Evolutionary conservation across 2,329 filamentous ascomycete species (phyloP), one percentile per base, ranked within the genome.

Genomic region (Sclerotinia glacialis): DNA sequence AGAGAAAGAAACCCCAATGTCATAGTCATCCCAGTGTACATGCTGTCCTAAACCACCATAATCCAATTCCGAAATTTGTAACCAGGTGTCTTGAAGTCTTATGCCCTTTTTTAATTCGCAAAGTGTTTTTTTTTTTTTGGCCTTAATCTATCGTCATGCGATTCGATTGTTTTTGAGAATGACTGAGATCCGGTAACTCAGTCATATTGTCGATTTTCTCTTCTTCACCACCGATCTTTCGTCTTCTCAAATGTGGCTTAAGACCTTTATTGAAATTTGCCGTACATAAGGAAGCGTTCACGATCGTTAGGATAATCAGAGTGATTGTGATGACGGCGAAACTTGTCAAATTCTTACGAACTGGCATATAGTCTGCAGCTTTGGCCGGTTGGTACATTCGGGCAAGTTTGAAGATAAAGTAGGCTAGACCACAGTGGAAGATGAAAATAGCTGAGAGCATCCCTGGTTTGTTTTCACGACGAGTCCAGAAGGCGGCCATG

Each of bases 361-460:
- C 94, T 5, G 94, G 89, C 62, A 83, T 77, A 80, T 98, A 99
- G 71, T 86, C 83, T 1, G 77, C 65, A 62, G 76, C 77, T 72
- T 86, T 85, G 53, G 77, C 77, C 14, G 85, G 81, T 72, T 90
- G 87, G 79, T 96, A 99, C 87, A 99, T 99, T 77, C 95, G 91
- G 68, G 95, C 90, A 65, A 99, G 87, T 83, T 99, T 99, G 86
- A 97, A 99, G 76, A 97, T 85, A 82, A 99, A 99, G 81, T 98
- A 99, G 67, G 89, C 92, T 71, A 98, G 85, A 49, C 89, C 94
- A 69, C 90, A 92, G 71, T 97, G 88, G 79, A 96, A 97, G 67
- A 97, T 84, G 63, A 93, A 80, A 73, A 98, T 94, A 75, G 92
- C 87, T 71, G 81, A 75, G 64, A 88, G 79, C 87, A 96, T 96